Evolutionary conservation across 1,284 basidiomycete species (phyloP).

Genomic region (Peniophora sp.): DNA sequence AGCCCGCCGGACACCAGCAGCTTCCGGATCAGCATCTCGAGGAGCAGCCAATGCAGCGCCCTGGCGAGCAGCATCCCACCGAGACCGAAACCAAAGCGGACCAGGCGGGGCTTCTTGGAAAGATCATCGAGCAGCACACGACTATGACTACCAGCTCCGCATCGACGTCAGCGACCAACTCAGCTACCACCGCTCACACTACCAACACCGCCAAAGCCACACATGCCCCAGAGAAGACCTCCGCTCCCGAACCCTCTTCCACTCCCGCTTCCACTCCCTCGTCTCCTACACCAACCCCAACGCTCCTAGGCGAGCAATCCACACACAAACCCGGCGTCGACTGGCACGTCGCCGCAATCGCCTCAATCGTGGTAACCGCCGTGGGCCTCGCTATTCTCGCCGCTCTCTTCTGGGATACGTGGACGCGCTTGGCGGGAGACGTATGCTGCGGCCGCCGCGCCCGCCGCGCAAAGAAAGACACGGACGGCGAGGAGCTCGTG

Average conservation of each 20-base stretch:
- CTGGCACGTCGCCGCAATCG: conserved; percentile 30
- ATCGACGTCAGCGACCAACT: too few relatives aligned
- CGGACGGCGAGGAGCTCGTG: conserved; percentile 43
- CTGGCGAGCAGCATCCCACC: too few relatives aligned
- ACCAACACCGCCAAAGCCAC: not conserved
- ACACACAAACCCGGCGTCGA: not conserved
- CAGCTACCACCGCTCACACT: not conserved
- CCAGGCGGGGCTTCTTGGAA: too few relatives aligned
- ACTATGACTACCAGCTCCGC: too few relatives aligned
- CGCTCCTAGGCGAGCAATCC: not conserved
- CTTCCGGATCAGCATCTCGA: too few relatives aligned
- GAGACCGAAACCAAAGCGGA: too few relatives aligned
- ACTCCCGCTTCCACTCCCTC: not conserved
- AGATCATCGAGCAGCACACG: too few relatives aligned
- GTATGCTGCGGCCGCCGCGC: conserved; percentile 29
- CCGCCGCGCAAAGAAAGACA: conserved; percentile 17
- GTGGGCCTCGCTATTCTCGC: conserved; percentile 46
- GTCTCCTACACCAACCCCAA: not conserved
- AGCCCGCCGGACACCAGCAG: too few relatives aligned
- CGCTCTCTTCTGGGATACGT: conserved; percentile 58
- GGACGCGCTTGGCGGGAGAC: conserved; percentile 50
- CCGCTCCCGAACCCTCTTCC: not conserved
- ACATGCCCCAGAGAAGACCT: not conserved
- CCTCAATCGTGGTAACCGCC: conserved; percentile 54
- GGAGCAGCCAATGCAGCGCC: too few relatives aligned